phyloP scores from a whole-genome alignment of 495 filamentous ascomycete species.

The Neurospora sp. region DNA sequence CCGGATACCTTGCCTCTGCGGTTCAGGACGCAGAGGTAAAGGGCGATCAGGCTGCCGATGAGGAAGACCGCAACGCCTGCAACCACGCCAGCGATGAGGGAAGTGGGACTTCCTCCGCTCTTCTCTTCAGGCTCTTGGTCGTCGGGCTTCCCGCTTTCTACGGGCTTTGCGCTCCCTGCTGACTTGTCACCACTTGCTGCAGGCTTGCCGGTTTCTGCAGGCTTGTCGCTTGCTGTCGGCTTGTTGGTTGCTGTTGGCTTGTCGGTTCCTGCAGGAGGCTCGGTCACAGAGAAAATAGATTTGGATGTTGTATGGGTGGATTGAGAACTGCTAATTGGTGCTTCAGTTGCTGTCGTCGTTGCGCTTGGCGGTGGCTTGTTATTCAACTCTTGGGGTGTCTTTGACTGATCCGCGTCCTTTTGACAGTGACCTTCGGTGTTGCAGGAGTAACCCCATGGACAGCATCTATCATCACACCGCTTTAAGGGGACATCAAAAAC shows the following conservation, averaged over 20 bases:
- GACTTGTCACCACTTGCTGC: neutral
- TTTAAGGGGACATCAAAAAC: constrained; percentile 44
- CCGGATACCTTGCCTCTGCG: constrained; percentile 3
- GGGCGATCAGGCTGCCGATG: constrained; percentile 22
- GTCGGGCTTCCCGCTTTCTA: neutral
- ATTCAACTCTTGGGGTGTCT: neutral
- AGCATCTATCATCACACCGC: constrained; percentile 56
- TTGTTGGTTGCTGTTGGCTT: neutral
- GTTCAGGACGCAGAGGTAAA: constrained; percentile 20
- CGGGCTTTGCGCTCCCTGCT: neutral
- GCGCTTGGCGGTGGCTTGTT: constrained; percentile 13
- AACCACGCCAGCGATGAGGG: constrained; percentile 17
- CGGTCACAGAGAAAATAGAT: neutral
- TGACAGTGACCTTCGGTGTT: constrained; percentile 30
- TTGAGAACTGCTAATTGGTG: neutral
- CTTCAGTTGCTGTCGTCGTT: constrained; percentile 6
- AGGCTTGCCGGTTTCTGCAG: neutral
- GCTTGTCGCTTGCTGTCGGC: neutral
- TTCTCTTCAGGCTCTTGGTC: neutral
- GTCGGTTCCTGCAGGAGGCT: neutral
- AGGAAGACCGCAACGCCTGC: constrained; percentile 12
- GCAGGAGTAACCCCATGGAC: constrained; percentile 74
- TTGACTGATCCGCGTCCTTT: constrained; percentile 26
- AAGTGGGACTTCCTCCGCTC: constrained; percentile 9
- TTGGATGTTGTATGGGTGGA: neutral